Percentiles rank a stretch among this genome's conserved stretches.
These are phyloP conservation scores for Arabidopsis hybrid DNA, from an alignment of 441 rosid species.

Conservation along the genomic window DNA sequence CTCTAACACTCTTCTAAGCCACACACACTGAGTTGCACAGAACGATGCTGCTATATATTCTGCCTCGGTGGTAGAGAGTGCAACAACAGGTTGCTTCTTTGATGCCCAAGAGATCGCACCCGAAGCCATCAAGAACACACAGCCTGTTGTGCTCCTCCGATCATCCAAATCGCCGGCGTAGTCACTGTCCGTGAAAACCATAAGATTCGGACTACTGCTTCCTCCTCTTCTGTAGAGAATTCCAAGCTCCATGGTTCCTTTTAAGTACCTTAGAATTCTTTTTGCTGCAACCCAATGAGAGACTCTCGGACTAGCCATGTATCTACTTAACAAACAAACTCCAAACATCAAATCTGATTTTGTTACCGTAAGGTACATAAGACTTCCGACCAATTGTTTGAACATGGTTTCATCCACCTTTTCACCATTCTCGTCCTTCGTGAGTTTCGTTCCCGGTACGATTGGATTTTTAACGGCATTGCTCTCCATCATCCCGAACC, in stretches of 20 bases:
- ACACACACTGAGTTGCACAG: no score
- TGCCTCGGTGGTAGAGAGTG: no score
- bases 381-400: not conserved
- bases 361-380: not conserved
- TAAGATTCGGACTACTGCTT: not conserved
- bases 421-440: not conserved
- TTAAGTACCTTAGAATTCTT: not conserved
- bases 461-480: not conserved
- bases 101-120: no score
- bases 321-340: not conserved
- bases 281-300: not conserved
- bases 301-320: not conserved
- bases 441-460: not conserved
- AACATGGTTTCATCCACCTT: not conserved
- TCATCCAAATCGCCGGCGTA: no score
- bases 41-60: no score
- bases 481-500: not conserved
- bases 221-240: not conserved
- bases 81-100: no score
- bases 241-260: not conserved
- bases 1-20: no score
- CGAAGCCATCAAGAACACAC: no score
- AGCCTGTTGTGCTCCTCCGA: no score
- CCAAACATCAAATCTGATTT: not conserved
- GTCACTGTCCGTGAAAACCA: not conserved